These are phyloP conservation scores for Cucumis cinereus DNA, from an alignment of 306 rosid species.

Conservation along the genomic window DNA sequence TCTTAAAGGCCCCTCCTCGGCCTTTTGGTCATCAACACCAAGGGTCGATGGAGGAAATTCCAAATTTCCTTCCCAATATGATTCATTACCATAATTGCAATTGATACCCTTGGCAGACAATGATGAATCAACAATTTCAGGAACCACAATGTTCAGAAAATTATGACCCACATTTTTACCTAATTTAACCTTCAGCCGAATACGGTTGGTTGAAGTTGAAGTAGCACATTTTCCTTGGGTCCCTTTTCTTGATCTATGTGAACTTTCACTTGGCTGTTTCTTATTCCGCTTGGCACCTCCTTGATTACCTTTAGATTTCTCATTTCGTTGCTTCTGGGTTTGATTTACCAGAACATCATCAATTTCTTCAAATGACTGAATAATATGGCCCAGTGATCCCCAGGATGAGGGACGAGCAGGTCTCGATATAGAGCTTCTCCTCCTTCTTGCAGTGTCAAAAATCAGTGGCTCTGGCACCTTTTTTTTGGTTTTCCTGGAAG, in stretches of 20 bases:
- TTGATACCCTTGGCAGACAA: constrained; percentile 23
- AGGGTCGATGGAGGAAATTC: constrained; percentile 26
- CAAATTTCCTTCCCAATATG: constrained; percentile 15
- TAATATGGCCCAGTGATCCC: constrained; percentile 59
- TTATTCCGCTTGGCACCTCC: constrained; percentile 31
- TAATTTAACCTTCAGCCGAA: constrained; percentile 74
- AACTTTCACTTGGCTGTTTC: constrained; percentile 31
- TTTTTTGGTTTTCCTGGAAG: constrained; percentile 40
- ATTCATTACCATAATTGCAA: constrained; percentile 13
- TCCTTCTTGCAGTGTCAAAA: constrained; percentile 47
- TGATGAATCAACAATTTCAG: constrained; percentile 34
- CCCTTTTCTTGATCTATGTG: constrained; percentile 29
- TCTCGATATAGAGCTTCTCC: constrained; percentile 68
- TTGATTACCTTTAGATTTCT: constrained; percentile 32
- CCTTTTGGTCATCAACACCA: constrained; percentile 20
- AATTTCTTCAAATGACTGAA: constrained; percentile 38
- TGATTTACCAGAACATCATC: constrained; percentile 30
- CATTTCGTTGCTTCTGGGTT: constrained; percentile 32
- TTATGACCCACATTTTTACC: constrained; percentile 48
- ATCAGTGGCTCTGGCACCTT: constrained; percentile 23
- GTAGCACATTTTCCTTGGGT: constrained; percentile 25
- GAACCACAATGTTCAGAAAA: constrained; percentile 32
- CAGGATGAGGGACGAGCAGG: constrained; percentile 69
- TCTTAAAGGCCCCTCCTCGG: constrained; percentile 20
- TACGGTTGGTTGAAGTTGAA: constrained; percentile 31